phyloP scores from a whole-genome alignment of 176 grass and related monocot species.

The Eragrostis nindensis region DNA sequence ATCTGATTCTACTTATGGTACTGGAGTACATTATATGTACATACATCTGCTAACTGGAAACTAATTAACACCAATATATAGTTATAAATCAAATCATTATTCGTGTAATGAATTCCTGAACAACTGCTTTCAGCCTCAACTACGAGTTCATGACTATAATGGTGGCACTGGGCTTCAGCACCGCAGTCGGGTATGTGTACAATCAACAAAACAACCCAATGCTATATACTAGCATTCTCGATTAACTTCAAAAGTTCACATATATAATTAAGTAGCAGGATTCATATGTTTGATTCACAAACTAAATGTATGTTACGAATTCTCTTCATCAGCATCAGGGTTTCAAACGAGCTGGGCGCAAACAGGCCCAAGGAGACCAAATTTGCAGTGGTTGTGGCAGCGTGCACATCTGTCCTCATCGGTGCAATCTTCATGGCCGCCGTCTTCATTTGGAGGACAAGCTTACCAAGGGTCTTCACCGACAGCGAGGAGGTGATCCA shows the following conservation, averaged over 20 bases:
- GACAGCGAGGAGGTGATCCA: constrained; percentile 44
- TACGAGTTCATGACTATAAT: constrained; percentile 77
- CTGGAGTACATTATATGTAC: too few species aligned
- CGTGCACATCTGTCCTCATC: constrained; percentile 54
- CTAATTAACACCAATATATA: too few species aligned
- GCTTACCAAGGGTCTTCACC: constrained; percentile 65
- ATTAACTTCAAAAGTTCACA: too few species aligned
- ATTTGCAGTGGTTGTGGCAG: constrained; percentile 56
- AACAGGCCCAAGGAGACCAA: constrained; percentile 60
- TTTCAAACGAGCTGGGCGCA: constrained; percentile 84
- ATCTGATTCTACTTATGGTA: neutral
- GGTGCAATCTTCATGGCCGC: constrained; percentile 59
- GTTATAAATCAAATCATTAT: neutral
- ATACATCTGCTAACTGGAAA: too few species aligned
- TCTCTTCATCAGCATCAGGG: constrained; percentile 56
- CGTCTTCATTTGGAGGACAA: constrained; percentile 57
- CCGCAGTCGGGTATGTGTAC: constrained; percentile 63
- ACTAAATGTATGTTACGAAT: too few species aligned
- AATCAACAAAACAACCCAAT: too few species aligned
- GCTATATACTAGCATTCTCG: too few species aligned
- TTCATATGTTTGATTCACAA: neutral
- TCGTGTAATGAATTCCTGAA: neutral
- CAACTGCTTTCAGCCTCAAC: constrained; percentile 61
- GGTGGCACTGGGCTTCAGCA: constrained; percentile 75
- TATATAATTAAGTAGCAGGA: too few species aligned